These are phyloP conservation scores for Hypoxylon perforatum DNA, from an alignment of 495 filamentous ascomycete species.

Conservation along the genomic window DNA sequence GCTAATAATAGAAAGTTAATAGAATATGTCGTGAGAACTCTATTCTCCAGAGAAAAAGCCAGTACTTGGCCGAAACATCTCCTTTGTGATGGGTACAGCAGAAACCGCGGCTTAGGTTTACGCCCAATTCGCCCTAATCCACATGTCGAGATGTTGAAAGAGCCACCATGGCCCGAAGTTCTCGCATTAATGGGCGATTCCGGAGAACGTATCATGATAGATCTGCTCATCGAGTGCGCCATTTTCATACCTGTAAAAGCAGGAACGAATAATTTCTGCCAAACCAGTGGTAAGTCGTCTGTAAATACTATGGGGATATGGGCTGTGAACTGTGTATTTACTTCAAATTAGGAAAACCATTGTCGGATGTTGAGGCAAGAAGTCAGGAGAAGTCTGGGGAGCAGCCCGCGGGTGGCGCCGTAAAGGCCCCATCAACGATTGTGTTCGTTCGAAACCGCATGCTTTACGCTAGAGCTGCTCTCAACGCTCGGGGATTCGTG, in stretches of 20 bases:
- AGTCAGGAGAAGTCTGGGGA: constrained; percentile 25
- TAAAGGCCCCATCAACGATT: constrained; percentile 68
- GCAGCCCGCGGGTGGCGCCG: constrained; percentile 6
- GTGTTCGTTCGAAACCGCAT: constrained; percentile 84
- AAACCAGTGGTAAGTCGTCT: constrained; percentile 75
- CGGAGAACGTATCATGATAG: constrained; percentile 85
- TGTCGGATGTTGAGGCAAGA: constrained; percentile 50
- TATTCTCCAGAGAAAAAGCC: constrained; percentile 70
- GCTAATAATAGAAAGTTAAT: constrained; percentile 70
- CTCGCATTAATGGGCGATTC: constrained; percentile 76
- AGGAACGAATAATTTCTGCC: constrained; percentile 71
- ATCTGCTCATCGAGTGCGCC: constrained; percentile 80
- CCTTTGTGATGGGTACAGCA: constrained; percentile 79
- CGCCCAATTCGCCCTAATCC: constrained; percentile 70
- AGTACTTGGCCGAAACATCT: constrained; percentile 73
- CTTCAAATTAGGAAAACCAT: constrained; percentile 38
- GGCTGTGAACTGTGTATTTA: constrained; percentile 12
- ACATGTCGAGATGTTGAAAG: constrained; percentile 76
- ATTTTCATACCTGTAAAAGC: constrained; percentile 75
- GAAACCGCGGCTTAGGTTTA: constrained; percentile 56
- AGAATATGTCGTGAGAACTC: constrained; percentile 80
- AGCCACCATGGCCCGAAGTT: constrained; percentile 76
- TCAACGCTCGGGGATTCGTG: constrained; percentile 74
- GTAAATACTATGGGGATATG: neutral
- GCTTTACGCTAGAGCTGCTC: constrained; percentile 79